Conservation (phyloP, 2,329 filamentous ascomycete species). For the Leptosphaerulina australis region DNA sequence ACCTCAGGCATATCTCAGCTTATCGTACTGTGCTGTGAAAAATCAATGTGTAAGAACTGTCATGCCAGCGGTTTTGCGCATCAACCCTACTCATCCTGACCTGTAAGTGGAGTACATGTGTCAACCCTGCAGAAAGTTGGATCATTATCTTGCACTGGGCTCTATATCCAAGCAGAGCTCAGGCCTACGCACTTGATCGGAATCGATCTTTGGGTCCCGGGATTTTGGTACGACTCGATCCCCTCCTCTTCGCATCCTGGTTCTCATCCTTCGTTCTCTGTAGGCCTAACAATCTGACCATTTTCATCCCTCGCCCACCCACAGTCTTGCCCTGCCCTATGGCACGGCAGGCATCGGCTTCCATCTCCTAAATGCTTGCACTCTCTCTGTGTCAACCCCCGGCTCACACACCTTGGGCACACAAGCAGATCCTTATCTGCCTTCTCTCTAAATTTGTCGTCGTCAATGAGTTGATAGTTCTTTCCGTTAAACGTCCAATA, state of each 20-base stretch:
- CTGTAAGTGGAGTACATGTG: too few species aligned
- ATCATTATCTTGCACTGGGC: too few species aligned
- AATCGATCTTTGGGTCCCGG: too few species aligned
- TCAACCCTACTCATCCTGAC: too few species aligned
- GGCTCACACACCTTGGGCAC: slow-evolving; percentile 21
- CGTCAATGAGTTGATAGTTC: slow-evolving; percentile 35
- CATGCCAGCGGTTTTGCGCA: too few species aligned
- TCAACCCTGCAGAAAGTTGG: too few species aligned
- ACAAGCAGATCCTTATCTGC: slow-evolving; percentile 19
- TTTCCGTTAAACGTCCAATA: slow-evolving; percentile 37
- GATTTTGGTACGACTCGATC: too few species aligned
- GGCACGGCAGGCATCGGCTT: slow-evolving; percentile 24
- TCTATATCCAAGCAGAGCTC: too few species aligned
- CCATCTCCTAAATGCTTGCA: slow-evolving; percentile 28
- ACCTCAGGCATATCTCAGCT: too few species aligned
- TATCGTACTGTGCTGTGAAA: too few species aligned
- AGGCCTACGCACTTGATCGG: too few species aligned
- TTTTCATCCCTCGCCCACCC: slow-evolving; percentile 13
- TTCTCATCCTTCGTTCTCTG: neutral
- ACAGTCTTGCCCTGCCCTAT: slow-evolving; percentile 12
- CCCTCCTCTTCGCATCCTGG: neutral
- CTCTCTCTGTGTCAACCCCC: slow-evolving; percentile 13
- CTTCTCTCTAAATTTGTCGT: slow-evolving; percentile 27
- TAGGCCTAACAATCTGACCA: slow-evolving; percentile 6
- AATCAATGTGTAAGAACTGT: too few species aligned